phyloP scores from a whole-genome alignment of 805 yeast genomes.

The Wickerhamomyces hampshirensis region DNA sequence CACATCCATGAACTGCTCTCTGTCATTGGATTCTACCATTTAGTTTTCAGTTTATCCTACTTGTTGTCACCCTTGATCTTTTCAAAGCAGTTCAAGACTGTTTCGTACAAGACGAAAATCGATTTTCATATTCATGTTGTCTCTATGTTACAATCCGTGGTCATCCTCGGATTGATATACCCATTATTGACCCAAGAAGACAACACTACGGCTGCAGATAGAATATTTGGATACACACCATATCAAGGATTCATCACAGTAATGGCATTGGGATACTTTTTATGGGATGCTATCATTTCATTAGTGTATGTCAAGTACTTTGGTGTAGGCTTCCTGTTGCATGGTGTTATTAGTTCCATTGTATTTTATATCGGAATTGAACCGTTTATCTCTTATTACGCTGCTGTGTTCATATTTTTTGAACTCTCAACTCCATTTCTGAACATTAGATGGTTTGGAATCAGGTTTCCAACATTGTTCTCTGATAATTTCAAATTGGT shows the following conservation, averaged over 20 bases:
- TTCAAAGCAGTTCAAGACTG: slow-evolving; percentile 16
- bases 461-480: slow-evolving; percentile 61
- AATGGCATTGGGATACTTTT: slow-evolving; percentile 68
- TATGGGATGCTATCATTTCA: slow-evolving; percentile 79
- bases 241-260: slow-evolving; percentile 66
- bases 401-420: slow-evolving; percentile 70
- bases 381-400: slow-evolving; percentile 69
- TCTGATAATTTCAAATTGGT: slow-evolving; percentile 43
- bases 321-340: slow-evolving; percentile 71
- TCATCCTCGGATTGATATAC: slow-evolving; percentile 51
- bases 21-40: slow-evolving; percentile 26
- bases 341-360: slow-evolving; percentile 68
- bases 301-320: slow-evolving; percentile 48
- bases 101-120: slow-evolving; percentile 42
- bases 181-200: slow-evolving; percentile 59
- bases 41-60: slow-evolving; percentile 21
- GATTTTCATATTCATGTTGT: slow-evolving; percentile 86
- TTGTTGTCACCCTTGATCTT: slow-evolving; percentile 20
- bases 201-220: slow-evolving; percentile 32
- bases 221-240: slow-evolving; percentile 60
- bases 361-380: slow-evolving; percentile 57
- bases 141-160: slow-evolving; percentile 74
- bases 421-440: slow-evolving; percentile 86
- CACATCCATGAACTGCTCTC: slow-evolving; percentile 31
- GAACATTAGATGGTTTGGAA: slow-evolving; percentile 78